phyloP scores from a whole-genome alignment of 768 basidiomycete species.

The Suillus tomentosus region DNA sequence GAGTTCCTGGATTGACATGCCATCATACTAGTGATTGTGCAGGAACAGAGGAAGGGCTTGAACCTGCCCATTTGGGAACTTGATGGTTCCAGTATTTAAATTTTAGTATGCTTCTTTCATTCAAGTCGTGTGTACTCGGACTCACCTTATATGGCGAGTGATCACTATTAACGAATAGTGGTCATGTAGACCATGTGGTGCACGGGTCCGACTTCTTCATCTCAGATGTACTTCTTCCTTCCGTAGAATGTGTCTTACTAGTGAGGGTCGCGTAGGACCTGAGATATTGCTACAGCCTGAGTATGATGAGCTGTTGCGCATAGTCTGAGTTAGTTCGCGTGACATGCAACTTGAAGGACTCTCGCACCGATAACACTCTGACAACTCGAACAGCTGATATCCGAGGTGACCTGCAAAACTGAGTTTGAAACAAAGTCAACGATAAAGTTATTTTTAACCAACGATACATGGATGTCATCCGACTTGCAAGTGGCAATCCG shows the following conservation, averaged over 20 bases:
- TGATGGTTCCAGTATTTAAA: not conserved
- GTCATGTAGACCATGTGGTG: not conserved
- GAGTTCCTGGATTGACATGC: not conserved
- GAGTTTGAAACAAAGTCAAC: too few species aligned
- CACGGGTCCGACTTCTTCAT: too few species aligned
- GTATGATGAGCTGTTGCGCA: too few species aligned
- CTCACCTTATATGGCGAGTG: not conserved
- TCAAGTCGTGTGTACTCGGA: not conserved
- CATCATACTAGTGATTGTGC: not conserved
- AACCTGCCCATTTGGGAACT: not conserved
- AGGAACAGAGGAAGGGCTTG: not conserved
- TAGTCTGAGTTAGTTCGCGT: too few species aligned
- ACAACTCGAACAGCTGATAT: too few species aligned
- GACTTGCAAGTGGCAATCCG: too few species aligned
- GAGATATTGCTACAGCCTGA: too few species aligned
- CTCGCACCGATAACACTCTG: too few species aligned
- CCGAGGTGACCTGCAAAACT: too few species aligned
- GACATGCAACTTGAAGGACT: too few species aligned
- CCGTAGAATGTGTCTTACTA: not conserved
- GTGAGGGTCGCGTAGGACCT: not conserved
- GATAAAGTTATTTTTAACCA: too few species aligned
- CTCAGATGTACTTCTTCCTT: not conserved
- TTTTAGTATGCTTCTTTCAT: not conserved
- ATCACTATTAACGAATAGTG: not conserved
- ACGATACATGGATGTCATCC: too few species aligned